phyloP scores from a whole-genome alignment of 1,284 basidiomycete genomes.

The Xerocomus subilludens region DNA sequence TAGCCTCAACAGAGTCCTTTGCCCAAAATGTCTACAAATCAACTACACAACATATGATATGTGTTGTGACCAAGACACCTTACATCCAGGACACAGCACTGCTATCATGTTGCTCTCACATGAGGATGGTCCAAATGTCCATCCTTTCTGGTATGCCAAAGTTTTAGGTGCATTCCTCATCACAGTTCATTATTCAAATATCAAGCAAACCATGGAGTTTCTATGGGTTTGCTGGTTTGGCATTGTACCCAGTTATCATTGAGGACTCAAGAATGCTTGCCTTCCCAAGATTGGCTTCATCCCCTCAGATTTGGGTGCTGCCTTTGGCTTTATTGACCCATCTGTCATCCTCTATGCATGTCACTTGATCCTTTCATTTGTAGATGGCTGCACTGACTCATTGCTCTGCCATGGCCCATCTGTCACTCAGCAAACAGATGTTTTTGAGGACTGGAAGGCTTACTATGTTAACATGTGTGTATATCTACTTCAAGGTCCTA shows the following conservation, averaged over 20 bases:
- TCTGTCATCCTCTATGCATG: background rate
- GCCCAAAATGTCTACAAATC: slow-evolving; percentile 31
- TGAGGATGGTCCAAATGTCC: slow-evolving; percentile 8
- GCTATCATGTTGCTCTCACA: slow-evolving; percentile 33
- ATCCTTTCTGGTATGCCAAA: slow-evolving; percentile 39
- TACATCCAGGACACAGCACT: slow-evolving; percentile 39
- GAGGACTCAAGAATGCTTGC: background rate
- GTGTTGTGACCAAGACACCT: slow-evolving; percentile 32
- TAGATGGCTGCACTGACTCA: background rate
- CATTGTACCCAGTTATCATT: background rate
- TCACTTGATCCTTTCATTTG: slow-evolving; percentile 21
- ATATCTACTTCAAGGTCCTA: too few species aligned
- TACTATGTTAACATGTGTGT: background rate
- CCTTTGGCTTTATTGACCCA: slow-evolving; percentile 19
- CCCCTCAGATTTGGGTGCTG: background rate
- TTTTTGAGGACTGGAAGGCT: background rate
- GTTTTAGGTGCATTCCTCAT: too few species aligned
- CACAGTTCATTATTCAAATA: background rate
- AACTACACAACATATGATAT: slow-evolving; percentile 51
- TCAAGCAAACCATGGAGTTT: slow-evolving; percentile 3
- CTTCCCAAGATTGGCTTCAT: slow-evolving; percentile 22
- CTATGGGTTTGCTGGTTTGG: slow-evolving; percentile 33
- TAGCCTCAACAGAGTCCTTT: background rate
- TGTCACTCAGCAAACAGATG: too few species aligned
- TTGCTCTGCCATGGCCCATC: too few species aligned